Evolutionary conservation across 345 rosid species (phyloP).

Genomic region (Citrus trifoliata): DNA sequence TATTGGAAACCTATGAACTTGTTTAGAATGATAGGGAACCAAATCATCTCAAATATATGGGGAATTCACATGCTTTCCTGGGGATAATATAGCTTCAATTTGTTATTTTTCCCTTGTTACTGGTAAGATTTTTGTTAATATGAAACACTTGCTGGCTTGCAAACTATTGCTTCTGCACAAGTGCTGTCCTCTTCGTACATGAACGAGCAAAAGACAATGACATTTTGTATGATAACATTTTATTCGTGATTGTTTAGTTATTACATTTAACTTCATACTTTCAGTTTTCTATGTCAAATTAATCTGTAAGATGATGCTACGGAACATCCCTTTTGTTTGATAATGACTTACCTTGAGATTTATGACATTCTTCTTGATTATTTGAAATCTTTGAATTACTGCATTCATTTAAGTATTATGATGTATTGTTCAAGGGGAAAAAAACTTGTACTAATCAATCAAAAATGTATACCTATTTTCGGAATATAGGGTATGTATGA

Average conservation of each 20-base stretch:
- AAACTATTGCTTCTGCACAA: not conserved
- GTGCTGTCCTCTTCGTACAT: not conserved
- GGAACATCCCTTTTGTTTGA: not conserved
- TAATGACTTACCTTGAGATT: conserved; percentile 3
- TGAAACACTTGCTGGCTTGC: not conserved
- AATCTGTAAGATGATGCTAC: not conserved
- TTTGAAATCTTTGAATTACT: not conserved
- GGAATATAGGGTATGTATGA: conserved; percentile 76
- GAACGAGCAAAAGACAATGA: not conserved
- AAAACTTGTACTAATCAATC: conserved; percentile 1
- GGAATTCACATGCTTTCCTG: not conserved
- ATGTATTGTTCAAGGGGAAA: not conserved
- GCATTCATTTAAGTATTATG: not conserved
- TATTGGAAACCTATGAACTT: not conserved
- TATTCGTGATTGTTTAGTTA: not conserved
- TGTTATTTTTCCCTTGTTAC: not conserved
- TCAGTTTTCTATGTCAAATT: not conserved
- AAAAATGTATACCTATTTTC: not conserved
- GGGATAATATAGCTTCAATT: not conserved
- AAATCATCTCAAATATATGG: not conserved
- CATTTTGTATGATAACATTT: not conserved
- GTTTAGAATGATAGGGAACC: not conserved
- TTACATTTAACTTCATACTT: not conserved
- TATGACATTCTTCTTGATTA: not conserved
- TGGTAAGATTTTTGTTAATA: not conserved